A percentile compares a stretch with the other conserved stretches of the same genome.
phyloP scores from a whole-genome alignment of 768 basidiomycete species.

The Leccinellum luteum region DNA sequence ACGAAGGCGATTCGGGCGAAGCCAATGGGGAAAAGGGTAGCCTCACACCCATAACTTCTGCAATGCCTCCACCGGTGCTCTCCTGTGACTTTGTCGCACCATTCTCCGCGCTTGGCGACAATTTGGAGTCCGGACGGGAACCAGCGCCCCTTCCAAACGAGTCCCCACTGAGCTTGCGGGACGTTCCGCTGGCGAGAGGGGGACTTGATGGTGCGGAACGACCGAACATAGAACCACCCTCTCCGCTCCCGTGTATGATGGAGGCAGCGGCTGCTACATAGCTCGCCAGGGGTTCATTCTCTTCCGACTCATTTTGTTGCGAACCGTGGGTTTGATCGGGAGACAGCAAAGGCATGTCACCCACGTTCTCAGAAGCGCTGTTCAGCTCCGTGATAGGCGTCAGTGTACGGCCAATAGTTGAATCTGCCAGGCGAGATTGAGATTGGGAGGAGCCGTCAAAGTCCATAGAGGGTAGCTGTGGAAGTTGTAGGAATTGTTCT shows the following conservation, averaged over 20 bases:
- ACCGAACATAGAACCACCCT: conserved; percentile 14
- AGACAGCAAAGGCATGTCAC: conserved; percentile 20
- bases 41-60: conserved; percentile 30
- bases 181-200: conserved; percentile 19
- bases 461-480: conserved; percentile 61
- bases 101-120: conserved; percentile 29
- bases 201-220: conserved; percentile 26
- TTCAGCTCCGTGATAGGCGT: conserved; percentile 68
- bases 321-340: conserved; percentile 16
- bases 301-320: conserved; percentile 24
- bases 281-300: conserved; percentile 22
- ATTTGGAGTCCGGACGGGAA: conserved; percentile 41
- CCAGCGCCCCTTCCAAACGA: conserved; percentile 28
- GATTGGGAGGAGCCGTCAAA: conserved; percentile 37
- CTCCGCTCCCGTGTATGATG: conserved; percentile 20
- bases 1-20: conserved; percentile 32
- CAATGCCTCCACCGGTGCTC: conserved; percentile 9
- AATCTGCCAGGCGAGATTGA: conserved; percentile 20
- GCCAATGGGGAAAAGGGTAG: conserved; percentile 30
- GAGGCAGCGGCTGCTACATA: conserved; percentile 16
- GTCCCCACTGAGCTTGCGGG: conserved; percentile 36
- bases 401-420: conserved; percentile 35
- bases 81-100: conserved; percentile 20
- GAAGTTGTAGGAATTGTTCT: conserved; percentile 17
- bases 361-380: conserved; percentile 28